Base-by-base conservation (phyloP, 352 stramenopile species). In the Phytophthora pisi region DNA sequence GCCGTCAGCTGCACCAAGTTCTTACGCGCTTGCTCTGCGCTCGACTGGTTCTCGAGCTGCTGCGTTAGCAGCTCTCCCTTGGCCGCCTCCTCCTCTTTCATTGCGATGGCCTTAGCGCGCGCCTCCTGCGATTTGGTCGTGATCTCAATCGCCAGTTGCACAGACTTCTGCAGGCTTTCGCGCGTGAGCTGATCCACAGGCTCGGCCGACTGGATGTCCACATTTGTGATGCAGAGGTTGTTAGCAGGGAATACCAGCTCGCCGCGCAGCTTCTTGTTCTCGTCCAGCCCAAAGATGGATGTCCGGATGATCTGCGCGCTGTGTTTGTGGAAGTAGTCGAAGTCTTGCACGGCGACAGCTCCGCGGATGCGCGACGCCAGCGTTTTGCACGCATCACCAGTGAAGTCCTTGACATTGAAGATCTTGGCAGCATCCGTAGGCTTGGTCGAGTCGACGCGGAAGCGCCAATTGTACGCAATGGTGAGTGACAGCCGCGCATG, bases 391-490 rank as follows among this genome's bases (percentile, higher is more conserved):
- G 86, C 86, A 49, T 94, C 86, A 5, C 86, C 86, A 5, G 87
- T 84, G 55, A 94, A 94, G 40, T 94, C 86, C 31, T 91, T 90
- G 57, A 92, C 86, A 52, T 86, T 91, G 65, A 94, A 94, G 2
- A 94, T 76, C 53, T 90, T 91, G 31, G 84, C 76, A 3, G 82
- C 81, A 5, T 90, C 86, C 15, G 42, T 69, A 52, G 78, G 69
- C 45, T 90, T 79, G 7, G 74, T 64, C 10, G 70, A 66, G 56
- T 89, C 77, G 16, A 94, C 79, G 15, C 81, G 75, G 60, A 94
- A 94, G 34, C 91, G 81, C 86, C 86, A 94, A 57, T 94, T 94
- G 79, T 94, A 94, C 24, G 86, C 84, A 57, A 94, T 91, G 2
- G 86, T 94, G 34, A 94, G 70, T 26, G 77, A 86, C 36, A 94